Evolutionary conservation across 2,329 filamentous ascomycete genomes (phyloP).

Genomic region (Monosporascus sp.): DNA sequence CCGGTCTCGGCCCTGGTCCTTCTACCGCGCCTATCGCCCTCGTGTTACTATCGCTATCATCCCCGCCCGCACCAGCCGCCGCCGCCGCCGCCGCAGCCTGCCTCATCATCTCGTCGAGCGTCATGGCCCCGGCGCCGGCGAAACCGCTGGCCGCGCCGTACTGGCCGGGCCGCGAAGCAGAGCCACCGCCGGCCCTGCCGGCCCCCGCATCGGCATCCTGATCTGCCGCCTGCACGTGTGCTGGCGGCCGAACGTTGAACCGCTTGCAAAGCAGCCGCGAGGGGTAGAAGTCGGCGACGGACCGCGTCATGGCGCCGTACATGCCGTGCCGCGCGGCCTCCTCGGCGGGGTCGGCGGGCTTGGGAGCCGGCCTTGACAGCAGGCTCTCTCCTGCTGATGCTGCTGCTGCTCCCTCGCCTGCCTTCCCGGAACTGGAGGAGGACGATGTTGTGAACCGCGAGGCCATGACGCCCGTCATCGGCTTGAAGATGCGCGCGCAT

Average conservation of each 20-base stretch:
- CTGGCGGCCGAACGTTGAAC: conserved; percentile 79
- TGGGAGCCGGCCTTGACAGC: conserved; percentile 39
- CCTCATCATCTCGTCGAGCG: conserved; percentile 26
- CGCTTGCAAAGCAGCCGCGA: conserved; percentile 86
- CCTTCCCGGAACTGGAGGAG: conserved; percentile 27
- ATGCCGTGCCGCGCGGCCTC: conserved; percentile 85
- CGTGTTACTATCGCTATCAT: background rate
- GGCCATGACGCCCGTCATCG: conserved; percentile 88
- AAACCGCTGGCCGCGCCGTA: conserved; percentile 5
- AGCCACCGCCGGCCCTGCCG: conserved; percentile 14
- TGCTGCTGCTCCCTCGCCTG: conserved; percentile 12
- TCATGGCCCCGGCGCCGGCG: conserved; percentile 17
- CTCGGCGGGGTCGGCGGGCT: conserved; percentile 70
- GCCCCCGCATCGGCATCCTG: conserved; percentile 23
- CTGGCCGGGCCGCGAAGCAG: conserved; percentile 5
- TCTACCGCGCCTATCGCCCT: background rate
- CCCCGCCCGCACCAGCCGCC: background rate
- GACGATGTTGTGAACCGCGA: conserved; percentile 75
- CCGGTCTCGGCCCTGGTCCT: conserved; percentile 4
- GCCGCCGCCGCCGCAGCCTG: conserved; percentile 17
- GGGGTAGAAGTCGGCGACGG: conserved; percentile 67
- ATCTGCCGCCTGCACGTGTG: conserved; percentile 56
- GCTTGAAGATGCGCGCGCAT: conserved; percentile 73
- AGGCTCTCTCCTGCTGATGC: conserved; percentile 1
- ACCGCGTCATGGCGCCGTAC: conserved; percentile 85